Conservation (phyloP, 2,329 filamentous ascomycete genomes). For the Dactylonectria macrodidyma region DNA sequence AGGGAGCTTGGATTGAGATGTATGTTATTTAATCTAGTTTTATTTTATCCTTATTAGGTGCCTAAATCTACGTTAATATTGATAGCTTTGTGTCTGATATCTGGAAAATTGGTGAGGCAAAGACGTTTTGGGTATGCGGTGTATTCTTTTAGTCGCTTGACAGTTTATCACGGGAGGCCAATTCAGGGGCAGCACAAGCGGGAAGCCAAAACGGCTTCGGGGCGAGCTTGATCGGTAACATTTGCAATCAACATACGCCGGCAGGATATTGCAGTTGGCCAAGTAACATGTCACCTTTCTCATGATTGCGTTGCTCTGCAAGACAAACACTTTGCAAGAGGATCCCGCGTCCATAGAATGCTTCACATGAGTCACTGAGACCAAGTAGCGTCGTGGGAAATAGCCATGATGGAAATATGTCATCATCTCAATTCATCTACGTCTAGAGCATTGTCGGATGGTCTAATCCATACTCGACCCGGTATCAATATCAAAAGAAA, state of each 20-base stretch:
- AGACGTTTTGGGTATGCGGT: no score
- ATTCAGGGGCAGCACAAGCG: neutral
- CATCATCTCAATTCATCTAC: conserved; percentile 23
- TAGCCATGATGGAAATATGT: conserved; percentile 1
- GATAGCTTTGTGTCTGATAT: no score
- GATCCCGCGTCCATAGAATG: neutral
- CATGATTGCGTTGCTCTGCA: neutral
- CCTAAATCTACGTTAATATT: no score
- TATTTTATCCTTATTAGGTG: no score
- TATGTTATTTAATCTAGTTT: no score
- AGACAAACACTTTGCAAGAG: neutral
- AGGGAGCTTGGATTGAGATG: no score
- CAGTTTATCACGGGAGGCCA: neutral
- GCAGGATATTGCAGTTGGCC: neutral
- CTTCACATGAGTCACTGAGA: conserved; percentile 5
- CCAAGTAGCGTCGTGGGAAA: neutral
- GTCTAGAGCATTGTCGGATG: conserved; percentile 31
- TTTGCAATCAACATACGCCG: neutral
- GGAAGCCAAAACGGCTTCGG: conserved; percentile 1
- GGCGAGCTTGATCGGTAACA: neutral
- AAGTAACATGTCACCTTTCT: neutral
- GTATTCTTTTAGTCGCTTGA: no score
- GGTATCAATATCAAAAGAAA: conserved; percentile 43
- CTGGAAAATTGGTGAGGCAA: no score
- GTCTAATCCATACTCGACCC: conserved; percentile 39